These are phyloP conservation scores for Metschnikowia corniflorae DNA, from an alignment of 805 yeast species.

Conservation along the genomic window DNA sequence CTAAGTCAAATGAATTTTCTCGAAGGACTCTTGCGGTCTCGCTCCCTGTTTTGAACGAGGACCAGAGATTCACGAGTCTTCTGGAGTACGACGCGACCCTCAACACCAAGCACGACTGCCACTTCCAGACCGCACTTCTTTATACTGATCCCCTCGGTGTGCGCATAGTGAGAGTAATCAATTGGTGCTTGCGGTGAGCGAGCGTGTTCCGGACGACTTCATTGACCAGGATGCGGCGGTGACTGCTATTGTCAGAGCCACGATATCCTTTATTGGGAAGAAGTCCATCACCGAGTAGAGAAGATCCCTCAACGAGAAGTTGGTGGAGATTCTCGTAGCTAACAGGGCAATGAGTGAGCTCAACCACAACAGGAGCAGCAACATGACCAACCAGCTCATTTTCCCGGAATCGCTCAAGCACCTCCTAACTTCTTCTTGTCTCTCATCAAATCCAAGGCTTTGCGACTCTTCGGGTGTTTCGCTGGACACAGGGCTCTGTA, in stretches of 20 bases:
- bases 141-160: conserved; percentile 76
- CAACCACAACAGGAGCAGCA: conserved; percentile 33
- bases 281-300: conserved; percentile 37
- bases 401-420: conserved; percentile 79
- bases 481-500: conserved; percentile 64
- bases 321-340: conserved; percentile 46
- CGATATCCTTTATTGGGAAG: conserved; percentile 38
- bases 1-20: too few species aligned
- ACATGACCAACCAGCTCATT: conserved; percentile 56
- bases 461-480: conserved; percentile 48
- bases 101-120: conserved; percentile 69
- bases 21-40: too few species aligned
- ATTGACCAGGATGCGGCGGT: conserved; percentile 60
- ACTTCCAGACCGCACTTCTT: conserved; percentile 85
- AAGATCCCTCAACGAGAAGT: conserved; percentile 36
- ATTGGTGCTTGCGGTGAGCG: conserved; percentile 79
- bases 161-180: conserved; percentile 83
- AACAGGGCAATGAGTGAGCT: conserved; percentile 47
- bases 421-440: conserved; percentile 66
- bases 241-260: conserved; percentile 38
- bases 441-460: conserved; percentile 63
- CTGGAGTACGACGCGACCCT: conserved; percentile 75
- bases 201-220: conserved; percentile 65
- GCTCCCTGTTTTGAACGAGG: conserved; percentile 61
- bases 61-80: conserved; percentile 66